Evolutionary conservation across 768 basidiomycete species (phyloP).

Genomic region (Chalciporus pseudorubinellus): DNA sequence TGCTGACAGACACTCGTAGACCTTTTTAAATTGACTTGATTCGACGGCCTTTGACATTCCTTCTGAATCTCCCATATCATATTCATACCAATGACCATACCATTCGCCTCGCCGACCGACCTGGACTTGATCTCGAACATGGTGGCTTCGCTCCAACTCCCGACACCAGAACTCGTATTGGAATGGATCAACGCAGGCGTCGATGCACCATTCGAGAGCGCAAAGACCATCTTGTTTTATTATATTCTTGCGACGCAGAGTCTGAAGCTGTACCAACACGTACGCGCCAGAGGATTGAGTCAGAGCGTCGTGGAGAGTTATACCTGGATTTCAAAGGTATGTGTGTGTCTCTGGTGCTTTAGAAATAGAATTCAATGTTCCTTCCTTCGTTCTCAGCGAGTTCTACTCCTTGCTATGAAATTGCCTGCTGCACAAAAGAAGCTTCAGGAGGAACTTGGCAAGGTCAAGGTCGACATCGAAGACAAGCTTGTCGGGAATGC

Average conservation of each 20-base stretch:
- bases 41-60: no score
- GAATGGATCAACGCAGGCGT: conserved; percentile 15
- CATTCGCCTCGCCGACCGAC: background rate
- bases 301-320: conserved; percentile 27
- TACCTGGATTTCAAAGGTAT: conserved; percentile 27
- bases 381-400: conserved; percentile 36
- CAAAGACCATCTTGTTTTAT: conserved; percentile 35
- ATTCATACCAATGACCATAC: background rate
- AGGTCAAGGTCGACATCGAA: conserved; percentile 65
- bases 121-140: conserved; percentile 9
- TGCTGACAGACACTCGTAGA: background rate
- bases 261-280: conserved; percentile 30
- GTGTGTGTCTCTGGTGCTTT: conserved; percentile 3
- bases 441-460: conserved; percentile 59
- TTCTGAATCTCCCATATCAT: background rate
- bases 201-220: conserved; percentile 23
- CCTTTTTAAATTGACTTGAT: background rate
- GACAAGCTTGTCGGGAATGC: conserved; percentile 61
- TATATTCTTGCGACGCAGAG: conserved; percentile 32
- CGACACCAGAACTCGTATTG: conserved; percentile 4
- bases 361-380: background rate
- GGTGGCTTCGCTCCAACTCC: conserved; percentile 9
- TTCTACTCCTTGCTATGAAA: conserved; percentile 55
- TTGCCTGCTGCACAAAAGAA: conserved; percentile 60
- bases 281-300: conserved; percentile 37